Conservation (phyloP, 495 filamentous ascomycete genomes). For the Hypoxylon intermedium region DNA sequence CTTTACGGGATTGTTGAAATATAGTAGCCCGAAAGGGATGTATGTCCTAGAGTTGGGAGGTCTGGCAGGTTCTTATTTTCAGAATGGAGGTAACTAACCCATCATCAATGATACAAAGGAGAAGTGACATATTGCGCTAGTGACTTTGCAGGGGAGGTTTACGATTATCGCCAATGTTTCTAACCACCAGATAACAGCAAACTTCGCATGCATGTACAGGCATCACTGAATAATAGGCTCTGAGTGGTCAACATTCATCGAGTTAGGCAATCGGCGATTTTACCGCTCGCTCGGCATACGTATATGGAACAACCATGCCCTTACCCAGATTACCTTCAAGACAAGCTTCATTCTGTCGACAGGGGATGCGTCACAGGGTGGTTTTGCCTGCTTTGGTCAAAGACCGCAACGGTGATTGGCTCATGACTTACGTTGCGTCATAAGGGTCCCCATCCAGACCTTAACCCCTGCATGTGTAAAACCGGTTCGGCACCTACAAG, state of each 20-base stretch:
- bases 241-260: slow-evolving; percentile 10
- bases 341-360: slow-evolving; percentile 8
- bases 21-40: no score
- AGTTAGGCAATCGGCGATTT: slow-evolving; percentile 6
- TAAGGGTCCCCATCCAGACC: slow-evolving; percentile 16
- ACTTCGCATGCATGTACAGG: neutral
- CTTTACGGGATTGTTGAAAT: no score
- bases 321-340: slow-evolving; percentile 9
- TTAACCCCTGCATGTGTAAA: slow-evolving; percentile 32
- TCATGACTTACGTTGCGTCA: slow-evolving; percentile 28
- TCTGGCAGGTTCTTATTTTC: slow-evolving; percentile 8
- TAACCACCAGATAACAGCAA: neutral
- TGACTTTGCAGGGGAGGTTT: neutral
- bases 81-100: neutral
- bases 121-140: neutral
- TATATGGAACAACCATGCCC: slow-evolving; percentile 6
- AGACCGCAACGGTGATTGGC: slow-evolving; percentile 34
- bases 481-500: slow-evolving; percentile 24
- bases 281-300: slow-evolving; percentile 26
- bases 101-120: neutral
- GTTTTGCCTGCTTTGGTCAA: slow-evolving; percentile 42
- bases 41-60: neutral
- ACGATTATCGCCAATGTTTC: neutral
- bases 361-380: slow-evolving; percentile 12
- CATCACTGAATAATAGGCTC: neutral